Base-by-base conservation (phyloP, 148 eudicot species). In the Amaranthus palmeri region DNA sequence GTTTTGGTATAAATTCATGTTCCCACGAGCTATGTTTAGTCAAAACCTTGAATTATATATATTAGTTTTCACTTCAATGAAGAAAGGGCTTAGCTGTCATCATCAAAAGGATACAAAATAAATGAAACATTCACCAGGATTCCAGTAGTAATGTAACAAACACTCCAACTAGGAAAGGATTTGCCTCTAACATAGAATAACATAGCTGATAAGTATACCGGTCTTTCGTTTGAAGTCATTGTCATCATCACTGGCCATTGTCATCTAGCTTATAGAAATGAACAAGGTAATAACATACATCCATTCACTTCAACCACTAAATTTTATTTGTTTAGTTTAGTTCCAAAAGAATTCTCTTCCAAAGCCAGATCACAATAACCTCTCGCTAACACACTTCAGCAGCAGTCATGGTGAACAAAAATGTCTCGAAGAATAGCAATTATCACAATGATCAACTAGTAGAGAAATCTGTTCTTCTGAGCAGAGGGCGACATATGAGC, bases 91-190 rank as follows among this genome's bases (percentile, higher is more conserved):
- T 44, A 52, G 48, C n/a, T 12, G 53, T 42, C 56, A n/a, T 42
- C n/a, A 15, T 57, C 43, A 72, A 18, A 65, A 72, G 45, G 60
- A 72, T 46, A 59, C 41, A 44, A 69, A 49, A 52, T 15, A 14
- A 10, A 53, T 3, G 52, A 51, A 49, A 60, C 11, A 45, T 61
- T 72, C 74, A 72, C 67, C 74, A 61, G 74, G 74, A 72, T 41
- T 50, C 36, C n/a, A 40, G 12, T 12, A 47, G 61, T 8, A 48
- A 8, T 54, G 72, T 0, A 58, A 12, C 8, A 46, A 3, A 17
- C 12, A 58, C 54, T 15, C 65, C 67, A 25, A 25, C 49, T 12
- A 40, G 47, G 41, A 61, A n/a, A 54, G 40, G 62, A 36, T 55
- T 43, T 10, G 49, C 69, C 61, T n/a, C 53, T 61, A 72, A 10